Conservation (phyloP, 768 basidiomycete genomes). For the Lepiota subincarnata region DNA sequence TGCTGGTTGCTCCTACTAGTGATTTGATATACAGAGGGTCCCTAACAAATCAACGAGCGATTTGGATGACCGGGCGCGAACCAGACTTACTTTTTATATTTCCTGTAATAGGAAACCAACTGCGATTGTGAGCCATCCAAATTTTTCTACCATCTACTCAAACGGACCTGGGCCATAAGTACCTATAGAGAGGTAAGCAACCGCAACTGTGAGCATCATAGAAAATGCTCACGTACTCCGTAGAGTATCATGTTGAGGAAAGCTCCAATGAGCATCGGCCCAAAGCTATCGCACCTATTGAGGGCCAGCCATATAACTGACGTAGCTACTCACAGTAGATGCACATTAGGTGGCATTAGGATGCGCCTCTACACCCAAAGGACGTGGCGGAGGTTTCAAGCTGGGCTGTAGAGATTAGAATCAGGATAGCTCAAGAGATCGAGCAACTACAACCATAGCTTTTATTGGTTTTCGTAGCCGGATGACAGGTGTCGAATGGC, state of each 20-base stretch:
- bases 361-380: too few relatives aligned
- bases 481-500: not conserved
- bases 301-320: not conserved
- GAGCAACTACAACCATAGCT: too few relatives aligned
- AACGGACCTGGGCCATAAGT: slow-evolving; percentile 29
- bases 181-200: slow-evolving; percentile 20
- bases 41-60: slow-evolving; percentile 17
- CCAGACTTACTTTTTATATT: slow-evolving; percentile 32
- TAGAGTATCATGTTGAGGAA: slow-evolving; percentile 41
- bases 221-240: slow-evolving; percentile 27
- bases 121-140: slow-evolving; percentile 5
- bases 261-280: slow-evolving; percentile 41
- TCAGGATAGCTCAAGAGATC: too few relatives aligned
- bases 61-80: not conserved
- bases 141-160: too few relatives aligned
- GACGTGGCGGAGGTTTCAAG: too few relatives aligned
- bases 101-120: slow-evolving; percentile 33
- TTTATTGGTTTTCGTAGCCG: too few relatives aligned
- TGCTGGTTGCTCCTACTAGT: slow-evolving; percentile 18
- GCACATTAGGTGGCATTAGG: slow-evolving; percentile 20
- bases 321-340: slow-evolving; percentile 22
- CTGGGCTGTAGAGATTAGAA: too few relatives aligned
- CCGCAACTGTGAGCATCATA: not conserved
- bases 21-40: slow-evolving; percentile 36
- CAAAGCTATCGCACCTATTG: slow-evolving; percentile 26